Base-by-base conservation (phyloP, 768 basidiomycete genomes). In the Psilocybe subaeruginosa region DNA sequence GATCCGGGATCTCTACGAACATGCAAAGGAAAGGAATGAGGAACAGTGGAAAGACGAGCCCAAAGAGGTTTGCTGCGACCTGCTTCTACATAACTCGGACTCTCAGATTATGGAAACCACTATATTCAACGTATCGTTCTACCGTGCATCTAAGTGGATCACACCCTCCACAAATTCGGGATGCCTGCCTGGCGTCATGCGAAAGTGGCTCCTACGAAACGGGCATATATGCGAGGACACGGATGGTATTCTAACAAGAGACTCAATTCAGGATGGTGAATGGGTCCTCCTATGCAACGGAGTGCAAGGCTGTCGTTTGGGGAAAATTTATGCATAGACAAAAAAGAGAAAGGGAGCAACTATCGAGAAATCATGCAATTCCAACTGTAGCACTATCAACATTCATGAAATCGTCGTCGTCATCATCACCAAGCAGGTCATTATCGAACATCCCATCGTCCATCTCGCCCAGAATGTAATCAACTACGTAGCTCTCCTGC, bases 401-500 rank as follows among this genome's bases (percentile, higher is more conserved):
- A 14, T 82, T 80, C 80, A 83, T 82, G 46, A 63, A 62, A 39
- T 77, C 77, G 19, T 84, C 82, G 30, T 80, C 77, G 30, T 80
- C 77, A 33, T 78, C 77, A 17, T 84, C 82, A 33, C 80, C 33
- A 35, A 73, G 68, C 39, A 76, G 69, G 19, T 76, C 77, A 27
- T 73, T 80, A 64, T 80, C 82, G 57, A 91, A 84, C 74, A 91
- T 81, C 27, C 89, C 90, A 64, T 84, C 89, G 69, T 93, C 93
- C 93, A 95, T 95, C 78, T 95, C 92, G 14, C 84, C 85, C 31
- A 95, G 77, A 58, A 95, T 80, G 64, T 92, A 96, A 72, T 99
- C 97, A 58, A 99, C 85, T 64, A 97, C 88, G 69, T 95, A 99
- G 72, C 94, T 97, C 69, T 99, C 97, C 77, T 97, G 93, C 33